Conservation (phyloP, 2,329 filamentous ascomycete species). For the Lachnellula cervina region DNA sequence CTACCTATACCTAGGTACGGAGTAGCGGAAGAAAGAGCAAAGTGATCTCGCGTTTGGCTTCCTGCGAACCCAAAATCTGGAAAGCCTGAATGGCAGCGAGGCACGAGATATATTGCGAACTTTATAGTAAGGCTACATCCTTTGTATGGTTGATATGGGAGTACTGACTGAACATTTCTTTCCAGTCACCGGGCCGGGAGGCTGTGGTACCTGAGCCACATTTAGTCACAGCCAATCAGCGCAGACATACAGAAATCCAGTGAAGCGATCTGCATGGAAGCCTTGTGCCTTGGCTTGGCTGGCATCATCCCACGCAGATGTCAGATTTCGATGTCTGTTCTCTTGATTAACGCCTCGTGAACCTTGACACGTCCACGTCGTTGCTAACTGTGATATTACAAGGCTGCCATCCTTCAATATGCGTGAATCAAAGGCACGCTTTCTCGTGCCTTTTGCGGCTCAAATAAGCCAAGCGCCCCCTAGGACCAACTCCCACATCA, state of each 20-base stretch:
- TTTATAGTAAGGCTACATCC: too few relatives aligned
- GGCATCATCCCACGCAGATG: background rate
- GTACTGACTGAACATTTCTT: too few relatives aligned
- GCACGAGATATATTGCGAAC: too few relatives aligned
- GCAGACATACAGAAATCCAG: background rate
- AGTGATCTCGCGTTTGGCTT: too few relatives aligned
- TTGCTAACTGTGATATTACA: background rate
- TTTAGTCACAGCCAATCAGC: background rate
- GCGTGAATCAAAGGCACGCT: background rate
- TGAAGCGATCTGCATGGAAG: background rate
- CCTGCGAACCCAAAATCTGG: too few relatives aligned
- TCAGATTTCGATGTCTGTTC: background rate
- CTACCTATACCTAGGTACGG: too few relatives aligned
- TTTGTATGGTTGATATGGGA: too few relatives aligned
- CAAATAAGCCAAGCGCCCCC: background rate
- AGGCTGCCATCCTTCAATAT: background rate
- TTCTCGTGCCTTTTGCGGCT: background rate
- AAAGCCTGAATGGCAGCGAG: too few relatives aligned
- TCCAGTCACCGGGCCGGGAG: background rate
- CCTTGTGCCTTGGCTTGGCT: background rate
- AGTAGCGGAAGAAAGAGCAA: too few relatives aligned
- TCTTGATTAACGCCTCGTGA: background rate
- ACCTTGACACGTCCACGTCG: background rate
- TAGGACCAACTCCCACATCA: background rate
- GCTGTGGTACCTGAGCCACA: background rate